Percentiles rank a stretch among this genome's conserved stretches.
Conservation (phyloP, 1,139 yeast genomes). For the Insectozyma bohioensis region DNA sequence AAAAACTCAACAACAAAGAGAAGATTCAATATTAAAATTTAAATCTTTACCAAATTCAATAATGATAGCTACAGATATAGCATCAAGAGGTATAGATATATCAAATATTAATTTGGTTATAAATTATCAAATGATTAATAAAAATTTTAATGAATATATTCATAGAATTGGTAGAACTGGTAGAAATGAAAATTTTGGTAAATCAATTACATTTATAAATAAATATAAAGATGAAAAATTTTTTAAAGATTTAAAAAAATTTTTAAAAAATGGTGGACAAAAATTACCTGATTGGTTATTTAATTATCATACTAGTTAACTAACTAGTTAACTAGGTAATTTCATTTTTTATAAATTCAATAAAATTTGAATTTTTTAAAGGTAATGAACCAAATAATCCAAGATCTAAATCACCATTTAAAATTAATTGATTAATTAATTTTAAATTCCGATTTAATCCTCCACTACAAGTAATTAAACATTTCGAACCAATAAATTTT, state of each 20-base stretch:
- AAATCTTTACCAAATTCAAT: conserved; percentile 60
- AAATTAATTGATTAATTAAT: conserved; percentile 37
- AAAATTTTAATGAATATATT: conserved; percentile 75
- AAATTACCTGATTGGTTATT: conserved; percentile 54
- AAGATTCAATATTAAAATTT: conserved; percentile 67
- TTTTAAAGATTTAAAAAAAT: conserved; percentile 50
- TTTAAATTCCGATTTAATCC: conserved; percentile 28
- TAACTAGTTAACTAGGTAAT: too few relatives aligned
- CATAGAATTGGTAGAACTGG: conserved; percentile 98
- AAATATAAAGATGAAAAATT: conserved; percentile 58
- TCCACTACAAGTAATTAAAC: conserved; percentile 49
- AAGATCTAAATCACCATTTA: conserved; percentile 44
- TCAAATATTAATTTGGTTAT: conserved; percentile 81
- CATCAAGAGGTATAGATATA: conserved; percentile 94
- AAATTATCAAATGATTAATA: conserved; percentile 76
- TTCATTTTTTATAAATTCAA: too few relatives aligned
- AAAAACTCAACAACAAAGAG: conserved; percentile 84
- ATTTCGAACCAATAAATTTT: conserved; percentile 37
- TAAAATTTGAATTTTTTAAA: conserved; percentile 47
- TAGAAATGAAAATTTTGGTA: conserved; percentile 82
- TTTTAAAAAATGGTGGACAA: conserved; percentile 50
- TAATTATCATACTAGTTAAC: too few relatives aligned
- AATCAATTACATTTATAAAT: conserved; percentile 64
- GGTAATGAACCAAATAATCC: conserved; percentile 46
- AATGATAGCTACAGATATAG: conserved; percentile 91